Conservation (phyloP, 176 grass and related monocot genomes). For the Triticum turgidum region DNA sequence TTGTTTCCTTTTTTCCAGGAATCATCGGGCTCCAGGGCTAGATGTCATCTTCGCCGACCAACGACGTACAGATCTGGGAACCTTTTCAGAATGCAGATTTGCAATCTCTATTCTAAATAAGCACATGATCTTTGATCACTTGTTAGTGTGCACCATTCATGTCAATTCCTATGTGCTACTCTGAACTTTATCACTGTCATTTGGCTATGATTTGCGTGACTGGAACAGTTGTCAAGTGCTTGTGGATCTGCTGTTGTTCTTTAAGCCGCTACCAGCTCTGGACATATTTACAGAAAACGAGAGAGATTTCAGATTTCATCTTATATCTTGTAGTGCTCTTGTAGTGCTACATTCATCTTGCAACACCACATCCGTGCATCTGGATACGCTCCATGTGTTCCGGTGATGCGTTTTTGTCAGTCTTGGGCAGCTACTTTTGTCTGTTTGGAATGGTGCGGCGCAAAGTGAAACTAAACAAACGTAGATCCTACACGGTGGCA, state of each 20-base stretch:
- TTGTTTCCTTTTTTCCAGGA: slow-evolving; percentile 26
- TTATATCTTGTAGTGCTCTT: no score
- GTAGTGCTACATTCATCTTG: no score
- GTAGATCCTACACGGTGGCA: no score
- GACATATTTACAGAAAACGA: no score
- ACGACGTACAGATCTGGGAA: background rate
- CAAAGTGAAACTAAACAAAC: no score
- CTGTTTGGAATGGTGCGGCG: no score
- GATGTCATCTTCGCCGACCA: background rate
- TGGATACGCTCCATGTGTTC: no score
- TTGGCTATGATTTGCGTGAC: background rate
- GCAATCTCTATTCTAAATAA: slow-evolving; percentile 29
- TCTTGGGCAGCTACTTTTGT: no score
- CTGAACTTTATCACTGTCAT: slow-evolving; percentile 9
- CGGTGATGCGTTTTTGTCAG: no score
- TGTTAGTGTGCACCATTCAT: slow-evolving; percentile 2
- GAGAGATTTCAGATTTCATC: no score
- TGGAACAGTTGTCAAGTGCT: background rate
- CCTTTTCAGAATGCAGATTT: background rate
- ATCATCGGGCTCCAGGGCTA: slow-evolving; percentile 86
- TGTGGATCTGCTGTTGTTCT: background rate
- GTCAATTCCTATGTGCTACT: background rate
- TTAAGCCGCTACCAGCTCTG: no score
- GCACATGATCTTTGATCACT: slow-evolving; percentile 21
- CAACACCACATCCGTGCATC: no score